Conservation (phyloP, 225 moss, liverwort and hornwort species). For the Pseudisothecium myosuroides region DNA sequence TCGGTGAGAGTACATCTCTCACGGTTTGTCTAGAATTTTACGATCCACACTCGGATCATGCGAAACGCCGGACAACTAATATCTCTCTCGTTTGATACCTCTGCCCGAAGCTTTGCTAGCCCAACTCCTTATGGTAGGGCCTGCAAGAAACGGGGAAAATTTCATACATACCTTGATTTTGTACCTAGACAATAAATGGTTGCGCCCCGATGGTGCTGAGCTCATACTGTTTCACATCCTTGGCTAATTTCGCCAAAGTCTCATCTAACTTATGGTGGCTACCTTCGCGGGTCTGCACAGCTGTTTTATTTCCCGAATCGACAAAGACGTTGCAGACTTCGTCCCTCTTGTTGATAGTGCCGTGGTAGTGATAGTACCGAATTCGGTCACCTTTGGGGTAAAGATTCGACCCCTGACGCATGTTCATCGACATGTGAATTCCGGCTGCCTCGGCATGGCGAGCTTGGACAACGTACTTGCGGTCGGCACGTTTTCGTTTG, state of each 20-base stretch:
- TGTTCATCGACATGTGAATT: constrained; percentile 48
- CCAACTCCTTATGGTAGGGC: neutral
- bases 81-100: neutral
- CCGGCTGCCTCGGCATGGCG: constrained; percentile 34
- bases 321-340: constrained; percentile 22
- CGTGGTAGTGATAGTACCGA: constrained; percentile 49
- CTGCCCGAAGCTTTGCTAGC: neutral
- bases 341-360: constrained; percentile 25
- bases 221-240: constrained; percentile 12
- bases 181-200: constrained; percentile 19
- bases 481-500: neutral
- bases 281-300: neutral
- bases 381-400: constrained; percentile 1
- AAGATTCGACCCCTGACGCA: constrained; percentile 15
- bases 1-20: neutral
- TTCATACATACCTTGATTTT: neutral
- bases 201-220: constrained; percentile 9
- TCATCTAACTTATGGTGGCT: constrained; percentile 13
- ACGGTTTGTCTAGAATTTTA: neutral
- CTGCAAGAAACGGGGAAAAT: neutral
- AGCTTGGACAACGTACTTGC: constrained; percentile 39
- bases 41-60: neutral
- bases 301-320: constrained; percentile 6
- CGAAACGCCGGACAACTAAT: neutral
- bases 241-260: constrained; percentile 18